Base-by-base conservation (phyloP, 192 early-diverging fungal species). In the Coemansia sp. region DNA sequence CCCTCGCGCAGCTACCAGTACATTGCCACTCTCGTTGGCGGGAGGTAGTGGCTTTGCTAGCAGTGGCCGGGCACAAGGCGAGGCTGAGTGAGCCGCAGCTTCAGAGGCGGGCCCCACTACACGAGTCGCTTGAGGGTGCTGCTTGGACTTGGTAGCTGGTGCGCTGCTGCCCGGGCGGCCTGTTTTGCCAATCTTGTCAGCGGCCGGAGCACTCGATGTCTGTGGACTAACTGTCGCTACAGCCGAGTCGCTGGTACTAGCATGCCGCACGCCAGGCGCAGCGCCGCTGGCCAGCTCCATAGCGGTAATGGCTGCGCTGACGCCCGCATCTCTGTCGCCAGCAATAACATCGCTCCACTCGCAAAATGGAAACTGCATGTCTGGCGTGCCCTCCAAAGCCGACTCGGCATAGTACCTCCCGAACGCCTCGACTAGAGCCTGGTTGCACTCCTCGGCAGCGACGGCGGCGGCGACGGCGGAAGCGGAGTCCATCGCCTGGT, bases 341-440 rank as follows among this genome's bases (percentile, higher is more conserved):
- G 49, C 49, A 31, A 6, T 5, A 31, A 6, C 58, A 32, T 59
- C 38, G 36, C 38, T 11, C 58, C 58, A 59, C 1, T 12, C 19
- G 35, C 38, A 39, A 15, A 54, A 54, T 15, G 51, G 51, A 6
- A 54, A 31, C 27, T 54, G 56, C 40, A 67, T 24, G 10, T 42
- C 41, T 10, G 41, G 15, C 22, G 41, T 65, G 5, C 38, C 25
- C 4, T 19, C 53, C 25, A 62, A 29, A 12, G 38, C 43, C 9
- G 39, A 40, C 15, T 60, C 51, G 17, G 49, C 22, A 3, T 56
- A 74, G 56, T 67, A 74, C 56, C 32, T 45, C 12, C 51, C 42
- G 17, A 74, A 37, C 4, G 65, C 61, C 22, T 74, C 65, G 11
- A 39, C 56, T 31, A 74, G 59, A 5, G 38, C 43, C 36, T 74